Base-by-base conservation (phyloP, 345 rosid species). In the Ailanthus altissimus region DNA sequence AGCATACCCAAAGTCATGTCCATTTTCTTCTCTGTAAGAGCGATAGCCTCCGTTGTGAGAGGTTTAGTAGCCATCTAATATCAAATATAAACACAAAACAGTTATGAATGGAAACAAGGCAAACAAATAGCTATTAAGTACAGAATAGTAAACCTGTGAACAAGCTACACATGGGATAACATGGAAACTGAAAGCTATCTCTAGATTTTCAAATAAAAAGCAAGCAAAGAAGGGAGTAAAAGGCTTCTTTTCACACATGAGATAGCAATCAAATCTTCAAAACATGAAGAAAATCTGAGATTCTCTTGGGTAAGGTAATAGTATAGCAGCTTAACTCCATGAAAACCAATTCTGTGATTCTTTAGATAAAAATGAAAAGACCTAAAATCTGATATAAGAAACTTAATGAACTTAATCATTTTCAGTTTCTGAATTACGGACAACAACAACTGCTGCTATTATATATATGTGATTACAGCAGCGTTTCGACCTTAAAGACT, bases 1-100 rank as follows among this genome's bases (percentile, higher is more conserved):
- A 61, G 51, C 81, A 25, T 76, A 94, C 97, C 97, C 77, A 94
- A 79, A 43, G 98, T 81, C 98, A 94, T 94, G 78, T 87, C 92
- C 90, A 94, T 77, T 77, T 94, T 93, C 92, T 89, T 94, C 74
- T 94, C 97, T 0, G 97, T 91, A 70, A 86, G 90, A 45, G 97
- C 97, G 63, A 94, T 89, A 64, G 91, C 87, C 83, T 93, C 97
- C 4, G 40, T 88, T 13, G 93, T 85, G 62, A 94, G 88, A n/a
- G 89, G 93, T 81, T 84, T 90, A 67, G 78, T 56, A 4, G 87
- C 89, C 96, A 91, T 92, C 94, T 90, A 79, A 23, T 4, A 43
- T 20, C n/a, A 21, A 60, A 32, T 32, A 32, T 32, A 32, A 42
- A 32, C 14, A 65, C 23, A 40, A 51, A 26, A 59, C 40, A 8